Base-by-base conservation (phyloP, 306 rosid species). In the Ammopiptanthus mongolicus region DNA sequence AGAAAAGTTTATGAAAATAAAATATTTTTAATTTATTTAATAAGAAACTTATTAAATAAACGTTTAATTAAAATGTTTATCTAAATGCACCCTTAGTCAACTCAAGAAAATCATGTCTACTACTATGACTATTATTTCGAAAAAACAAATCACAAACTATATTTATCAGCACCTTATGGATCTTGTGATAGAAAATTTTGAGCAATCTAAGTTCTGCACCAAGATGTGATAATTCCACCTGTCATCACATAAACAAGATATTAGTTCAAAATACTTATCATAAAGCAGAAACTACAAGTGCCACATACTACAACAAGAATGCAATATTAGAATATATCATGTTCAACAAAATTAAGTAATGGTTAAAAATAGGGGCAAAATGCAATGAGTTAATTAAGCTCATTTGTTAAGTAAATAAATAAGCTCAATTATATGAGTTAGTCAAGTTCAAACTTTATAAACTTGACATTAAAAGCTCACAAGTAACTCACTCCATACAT, bases 141-240 rank as follows among this genome's bases (percentile, higher is more conserved):
- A n/a, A n/a, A n/a, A n/a, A n/a, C n/a, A n/a, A n/a, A n/a, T n/a
- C 3, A 42, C 2, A 52, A 57, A 42, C 50, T 46, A 5, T 1
- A 56, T 12, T 42, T 13, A 21, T 11, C 41, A 68, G 14, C 52
- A 94, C 98, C 97, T 94, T 94, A 71, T 91, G 91, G 50, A 94
- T 94, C 84, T 94, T 94, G 87, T 94, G 98, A 84, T 88, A 88
- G 78, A 94, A 94, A 82, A 91, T 96, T 80, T 91, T 97, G 18
- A 94, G 88, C 77, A 94, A 80, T 81, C 98, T 86, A 65, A 94
- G 88, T 81, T 91, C 97, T 6, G 94, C 98, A 71, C 87, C 74
- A 18, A 91, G 90, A 83, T 79, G 89, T 44, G 98, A 89, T 79
- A 94, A 82, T 80, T 91, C 97, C 22, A 91, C 96, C 98, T 94